phyloP scores from a whole-genome alignment of 345 rosid genomes.

The Gossypium herbaceum region DNA sequence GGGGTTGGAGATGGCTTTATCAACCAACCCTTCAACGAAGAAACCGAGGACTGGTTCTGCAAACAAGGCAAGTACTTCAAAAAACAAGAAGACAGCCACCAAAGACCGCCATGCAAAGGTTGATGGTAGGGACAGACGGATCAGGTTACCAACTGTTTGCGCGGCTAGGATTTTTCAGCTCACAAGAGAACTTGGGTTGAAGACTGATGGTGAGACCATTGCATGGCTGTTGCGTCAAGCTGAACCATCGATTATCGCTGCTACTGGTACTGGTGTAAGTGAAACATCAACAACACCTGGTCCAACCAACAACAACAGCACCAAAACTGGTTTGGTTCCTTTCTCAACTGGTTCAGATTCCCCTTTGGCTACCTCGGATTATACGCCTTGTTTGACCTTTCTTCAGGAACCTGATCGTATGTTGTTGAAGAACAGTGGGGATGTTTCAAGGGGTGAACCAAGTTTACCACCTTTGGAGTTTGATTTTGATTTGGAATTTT shows the following conservation, averaged over 20 bases:
- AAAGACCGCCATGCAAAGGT: conserved; percentile 90
- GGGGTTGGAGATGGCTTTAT: background rate
- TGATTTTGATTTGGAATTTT: conserved; percentile 18
- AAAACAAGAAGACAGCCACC: background rate
- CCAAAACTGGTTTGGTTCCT: background rate
- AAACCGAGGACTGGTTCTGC: background rate
- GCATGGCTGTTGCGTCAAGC: conserved; percentile 96
- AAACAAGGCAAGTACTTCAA: background rate
- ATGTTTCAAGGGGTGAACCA: background rate
- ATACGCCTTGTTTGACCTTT: background rate
- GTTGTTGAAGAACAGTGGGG: background rate
- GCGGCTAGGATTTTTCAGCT: conserved; percentile 98
- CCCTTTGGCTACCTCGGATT: background rate
- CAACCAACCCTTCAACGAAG: background rate
- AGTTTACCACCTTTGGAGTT: conserved; percentile 10
- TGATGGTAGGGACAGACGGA: conserved; percentile 85
- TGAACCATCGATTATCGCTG: conserved; percentile 90
- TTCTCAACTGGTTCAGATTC: background rate
- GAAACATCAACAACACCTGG: conserved; percentile 55
- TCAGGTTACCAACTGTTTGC: conserved; percentile 89
- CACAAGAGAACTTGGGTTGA: conserved; percentile 89
- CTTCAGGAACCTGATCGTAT: background rate
- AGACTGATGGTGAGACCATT: conserved; percentile 91
- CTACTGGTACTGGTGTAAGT: conserved; percentile 60
- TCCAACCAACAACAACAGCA: conserved; percentile 53